Percentiles rank a stretch among this genome's conserved stretches.
phyloP scores from a whole-genome alignment of 2,329 filamentous ascomycete species.

The Myotisia sp. region DNA sequence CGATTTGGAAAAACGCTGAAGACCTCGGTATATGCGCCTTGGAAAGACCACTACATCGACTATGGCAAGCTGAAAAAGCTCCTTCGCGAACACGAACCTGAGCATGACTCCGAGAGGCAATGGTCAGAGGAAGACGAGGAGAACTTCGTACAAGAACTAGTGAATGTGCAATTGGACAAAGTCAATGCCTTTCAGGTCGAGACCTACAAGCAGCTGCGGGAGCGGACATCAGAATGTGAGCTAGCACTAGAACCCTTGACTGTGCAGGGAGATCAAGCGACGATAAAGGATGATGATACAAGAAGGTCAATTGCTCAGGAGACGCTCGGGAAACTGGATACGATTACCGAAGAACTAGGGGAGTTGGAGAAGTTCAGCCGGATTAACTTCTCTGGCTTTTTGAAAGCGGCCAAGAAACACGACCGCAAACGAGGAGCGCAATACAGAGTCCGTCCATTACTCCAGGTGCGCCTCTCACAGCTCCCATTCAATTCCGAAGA shows the following conservation, averaged over 20 bases:
- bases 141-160: constrained; percentile 82
- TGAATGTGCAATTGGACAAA: constrained; percentile 90
- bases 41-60: constrained; percentile 90
- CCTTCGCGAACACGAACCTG: constrained; percentile 58
- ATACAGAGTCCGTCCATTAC: constrained; percentile 80
- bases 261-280: constrained; percentile 22
- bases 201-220: constrained; percentile 66
- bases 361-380: constrained; percentile 90
- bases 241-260: constrained; percentile 47
- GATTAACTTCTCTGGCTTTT: constrained; percentile 93
- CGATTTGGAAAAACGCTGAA: constrained; percentile 83
- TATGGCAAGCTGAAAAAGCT: constrained; percentile 86
- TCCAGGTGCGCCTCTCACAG: constrained; percentile 77
- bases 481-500: constrained; percentile 91
- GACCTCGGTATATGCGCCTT: constrained; percentile 66
- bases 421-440: constrained; percentile 77
- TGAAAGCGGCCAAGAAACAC: constrained; percentile 98
- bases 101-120: constrained; percentile 32
- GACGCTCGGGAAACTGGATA: constrained; percentile 64
- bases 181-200: constrained; percentile 78
- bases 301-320: constrained; percentile 46
- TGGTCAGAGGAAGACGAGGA: constrained; percentile 96
- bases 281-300: constrained; percentile 28
- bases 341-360: constrained; percentile 63
- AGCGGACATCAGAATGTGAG: constrained; percentile 60